Evolutionary conservation across 1,284 basidiomycete species (phyloP), one percentile per base, ranked within the genome.

Genomic region (Dichomitus squalens): DNA sequence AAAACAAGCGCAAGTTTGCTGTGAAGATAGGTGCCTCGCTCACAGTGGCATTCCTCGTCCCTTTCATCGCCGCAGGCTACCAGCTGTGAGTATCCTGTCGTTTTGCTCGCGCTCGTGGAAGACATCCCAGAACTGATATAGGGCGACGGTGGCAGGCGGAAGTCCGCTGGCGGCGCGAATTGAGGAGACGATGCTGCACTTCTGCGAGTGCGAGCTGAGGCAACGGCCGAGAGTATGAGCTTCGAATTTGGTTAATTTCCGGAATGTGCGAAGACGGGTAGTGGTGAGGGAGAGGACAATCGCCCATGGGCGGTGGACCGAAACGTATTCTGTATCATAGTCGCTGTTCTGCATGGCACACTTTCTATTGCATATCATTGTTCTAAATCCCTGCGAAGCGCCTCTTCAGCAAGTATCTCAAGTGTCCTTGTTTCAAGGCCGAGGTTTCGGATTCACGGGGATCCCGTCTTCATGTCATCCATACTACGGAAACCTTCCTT

Each of bases 51-150:
- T 69, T 72, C 64, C 51, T 61, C 14, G 52, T 72, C 21, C 71
- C 71, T 4, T 71, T 72, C 62, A 61, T 68, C 52, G 71, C 71
- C 8, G 61, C 49, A 8, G 54, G 38, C 21, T 70, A 65, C 52
- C 70, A 72, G 55, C 55, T 72, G 71, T 72, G 57, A 60, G 70
- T 67, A 18, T 29, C 49, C 16, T 43, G 16, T 11, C 33, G 14
- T 4, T 18, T 16, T 55, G 11, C 49, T 11, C n/a, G 23, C 8
- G 29, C 36, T 7, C 21, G 4, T 29, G 35, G 52, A 52, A 57
- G 57, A 49, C 44, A 43, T 50, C 54, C 58, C 61, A 49, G 59
- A 56, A 61, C 63, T 68, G 59, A 68, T 65, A 8, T 20, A 67
- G 64, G 49, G 46, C 59, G 27, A 44, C 51, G 20, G 47, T 44